Conservation (phyloP, 257 asterid genomes). For the Penstemon davidsonii region DNA sequence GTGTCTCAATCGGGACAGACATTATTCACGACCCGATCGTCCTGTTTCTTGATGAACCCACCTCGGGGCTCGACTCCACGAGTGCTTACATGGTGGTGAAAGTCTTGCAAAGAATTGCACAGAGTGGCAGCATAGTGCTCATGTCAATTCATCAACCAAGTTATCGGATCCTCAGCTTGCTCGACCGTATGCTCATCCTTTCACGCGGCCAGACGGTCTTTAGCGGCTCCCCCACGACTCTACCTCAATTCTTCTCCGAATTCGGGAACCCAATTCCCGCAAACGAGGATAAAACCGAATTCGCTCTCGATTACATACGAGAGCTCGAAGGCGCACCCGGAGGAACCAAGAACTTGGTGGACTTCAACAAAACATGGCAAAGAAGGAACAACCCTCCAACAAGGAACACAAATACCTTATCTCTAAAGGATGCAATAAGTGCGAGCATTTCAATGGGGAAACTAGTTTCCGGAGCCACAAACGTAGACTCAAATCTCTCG, state of each 20-base stretch:
- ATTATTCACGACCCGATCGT: conserved; percentile 63
- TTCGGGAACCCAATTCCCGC: conserved; percentile 48
- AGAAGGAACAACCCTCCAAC: conserved; percentile 11
- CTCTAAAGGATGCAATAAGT: conserved; percentile 52
- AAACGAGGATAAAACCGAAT: conserved; percentile 52
- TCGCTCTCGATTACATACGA: conserved; percentile 53
- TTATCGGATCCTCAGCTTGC: conserved; percentile 44
- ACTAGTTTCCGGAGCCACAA: conserved; percentile 46
- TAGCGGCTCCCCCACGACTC: conserved; percentile 36
- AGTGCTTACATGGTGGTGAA: conserved; percentile 60
- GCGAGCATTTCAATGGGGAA: conserved; percentile 60
- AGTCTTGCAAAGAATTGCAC: conserved; percentile 55
- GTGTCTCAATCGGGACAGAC: conserved; percentile 60
- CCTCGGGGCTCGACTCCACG: conserved; percentile 62
- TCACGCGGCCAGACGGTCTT: conserved; percentile 56
- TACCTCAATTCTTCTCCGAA: conserved; percentile 42
- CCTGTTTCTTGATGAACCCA: conserved; percentile 64
- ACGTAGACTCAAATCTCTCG: conserved; percentile 33
- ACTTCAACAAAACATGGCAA: conserved; percentile 50
- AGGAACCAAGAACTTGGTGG: conserved; percentile 35
- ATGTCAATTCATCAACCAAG: conserved; percentile 65
- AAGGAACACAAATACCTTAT: neutral
- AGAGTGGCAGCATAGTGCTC: conserved; percentile 57
- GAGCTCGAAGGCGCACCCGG: conserved; percentile 40
- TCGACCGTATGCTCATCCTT: conserved; percentile 50